Percentiles rank a stretch among this genome's conserved stretches.
Evolutionary conservation across 2,329 filamentous ascomycete genomes (phyloP).

Genomic region (Apiospora hydei): DNA sequence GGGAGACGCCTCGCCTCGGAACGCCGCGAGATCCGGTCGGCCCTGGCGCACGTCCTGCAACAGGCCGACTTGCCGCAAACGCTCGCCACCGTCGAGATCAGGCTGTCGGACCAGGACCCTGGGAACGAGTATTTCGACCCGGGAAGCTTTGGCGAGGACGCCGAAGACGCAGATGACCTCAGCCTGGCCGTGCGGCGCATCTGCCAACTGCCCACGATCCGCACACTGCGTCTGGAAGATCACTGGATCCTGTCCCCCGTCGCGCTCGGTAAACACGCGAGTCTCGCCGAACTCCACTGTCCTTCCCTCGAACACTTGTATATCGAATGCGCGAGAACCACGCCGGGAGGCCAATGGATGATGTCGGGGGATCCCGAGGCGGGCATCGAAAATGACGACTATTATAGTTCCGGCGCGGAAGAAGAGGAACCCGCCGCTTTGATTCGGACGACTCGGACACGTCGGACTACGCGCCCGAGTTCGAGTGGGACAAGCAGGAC

Average conservation of each 20-base stretch:
- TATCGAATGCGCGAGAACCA: background rate
- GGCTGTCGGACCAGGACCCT: conserved; percentile 7
- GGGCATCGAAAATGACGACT: background rate
- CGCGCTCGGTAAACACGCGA: conserved; percentile 1
- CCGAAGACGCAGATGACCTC: background rate
- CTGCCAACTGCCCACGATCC: conserved; percentile 17
- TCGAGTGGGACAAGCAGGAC: conserved; percentile 21
- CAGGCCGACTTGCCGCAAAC: background rate
- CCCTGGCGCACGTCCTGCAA: conserved; percentile 6
- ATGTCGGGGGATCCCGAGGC: conserved; percentile 23
- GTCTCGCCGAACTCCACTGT: background rate
- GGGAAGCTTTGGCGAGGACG: background rate
- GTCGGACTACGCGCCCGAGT: conserved; percentile 24
- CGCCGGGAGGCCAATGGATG: conserved; percentile 13
- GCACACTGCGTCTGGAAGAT: background rate
- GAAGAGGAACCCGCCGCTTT: conserved; percentile 17
- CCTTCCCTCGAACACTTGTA: conserved; percentile 11
- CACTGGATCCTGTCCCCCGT: conserved; percentile 20
- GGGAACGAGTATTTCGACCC: conserved; percentile 14
- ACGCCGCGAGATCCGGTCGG: conserved; percentile 3
- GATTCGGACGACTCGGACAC: conserved; percentile 25
- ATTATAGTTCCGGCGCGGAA: background rate
- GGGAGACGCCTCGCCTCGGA: background rate
- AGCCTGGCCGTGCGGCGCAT: conserved; percentile 23
- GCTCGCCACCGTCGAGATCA: background rate